Percentiles rank a stretch among this genome's conserved stretches.
Conservation (phyloP, 148 eudicot genomes). For the Chenopodium formosanum region DNA sequence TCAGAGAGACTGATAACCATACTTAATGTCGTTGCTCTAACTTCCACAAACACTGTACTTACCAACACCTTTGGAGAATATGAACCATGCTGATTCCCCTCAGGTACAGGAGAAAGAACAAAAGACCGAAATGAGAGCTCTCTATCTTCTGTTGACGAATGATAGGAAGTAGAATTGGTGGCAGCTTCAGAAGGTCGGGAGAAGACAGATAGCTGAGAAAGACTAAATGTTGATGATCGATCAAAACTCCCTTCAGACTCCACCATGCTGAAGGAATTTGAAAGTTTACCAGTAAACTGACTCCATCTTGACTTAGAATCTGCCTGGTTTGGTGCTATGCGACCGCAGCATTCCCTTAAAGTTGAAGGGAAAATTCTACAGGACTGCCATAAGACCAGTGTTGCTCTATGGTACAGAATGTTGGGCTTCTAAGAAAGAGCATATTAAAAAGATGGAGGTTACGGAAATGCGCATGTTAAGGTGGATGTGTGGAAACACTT, state of each 20-base stretch:
- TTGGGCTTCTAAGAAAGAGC: no score
- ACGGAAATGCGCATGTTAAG: no score
- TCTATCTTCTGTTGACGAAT: constrained; percentile 25
- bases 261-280: constrained; percentile 12
- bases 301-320: constrained; percentile 13
- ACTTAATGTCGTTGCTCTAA: constrained; percentile 12
- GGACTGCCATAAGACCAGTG: no score
- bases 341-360: no score
- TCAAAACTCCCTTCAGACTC: constrained; percentile 31
- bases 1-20: not conserved
- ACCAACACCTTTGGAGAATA: constrained; percentile 1
- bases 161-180: constrained; percentile 5
- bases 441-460: no score
- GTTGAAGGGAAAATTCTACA: no score
- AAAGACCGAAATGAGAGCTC: constrained; percentile 14
- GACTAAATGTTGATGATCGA: constrained; percentile 33
- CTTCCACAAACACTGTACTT: not conserved
- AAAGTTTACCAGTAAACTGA: constrained; percentile 27
- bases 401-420: no score
- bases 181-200: constrained; percentile 17
- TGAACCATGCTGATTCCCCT: constrained; percentile 12
- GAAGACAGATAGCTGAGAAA: constrained; percentile 26
- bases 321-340: no score
- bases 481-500: no score
- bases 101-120: constrained; percentile 17